Evolutionary conservation across 345 rosid species (phyloP).

Genomic region (Draba incana): DNA sequence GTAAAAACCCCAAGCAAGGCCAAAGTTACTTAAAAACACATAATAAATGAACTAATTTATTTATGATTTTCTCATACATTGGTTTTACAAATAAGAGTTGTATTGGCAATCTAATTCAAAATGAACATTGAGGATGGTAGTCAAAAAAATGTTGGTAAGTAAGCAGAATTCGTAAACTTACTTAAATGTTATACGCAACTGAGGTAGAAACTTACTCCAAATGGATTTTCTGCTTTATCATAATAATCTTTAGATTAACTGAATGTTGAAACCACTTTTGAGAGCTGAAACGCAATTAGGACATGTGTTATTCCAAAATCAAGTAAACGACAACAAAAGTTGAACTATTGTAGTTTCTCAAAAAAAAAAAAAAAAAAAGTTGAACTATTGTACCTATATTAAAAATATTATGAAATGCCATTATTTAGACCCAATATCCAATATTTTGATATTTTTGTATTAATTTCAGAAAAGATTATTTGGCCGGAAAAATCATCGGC

Average conservation of each 20-base stretch:
- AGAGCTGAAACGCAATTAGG: conserved; percentile 8
- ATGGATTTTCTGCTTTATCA: background rate
- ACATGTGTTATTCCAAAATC: too few species aligned
- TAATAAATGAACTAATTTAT: too few species aligned
- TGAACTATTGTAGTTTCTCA: too few species aligned
- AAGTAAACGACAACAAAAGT: too few species aligned
- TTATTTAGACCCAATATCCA: background rate
- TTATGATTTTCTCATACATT: too few species aligned
- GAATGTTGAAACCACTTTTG: background rate
- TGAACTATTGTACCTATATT: too few species aligned
- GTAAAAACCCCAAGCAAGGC: too few species aligned
- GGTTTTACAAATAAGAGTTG: too few species aligned
- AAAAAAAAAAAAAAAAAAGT: too few species aligned
- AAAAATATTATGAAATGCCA: background rate
- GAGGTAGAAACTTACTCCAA: background rate
- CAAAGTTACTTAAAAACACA: too few species aligned
- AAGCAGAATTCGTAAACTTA: too few species aligned
- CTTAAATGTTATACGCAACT: background rate
- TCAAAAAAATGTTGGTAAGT: background rate
- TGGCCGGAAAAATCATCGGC: conserved; percentile 49
- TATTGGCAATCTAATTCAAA: too few species aligned
- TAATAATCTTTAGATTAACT: background rate
- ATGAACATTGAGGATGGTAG: background rate
- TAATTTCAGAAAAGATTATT: conserved; percentile 40
- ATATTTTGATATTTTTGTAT: background rate